These are phyloP conservation scores for Xylaria curta DNA, from an alignment of 495 filamentous ascomycete species.

Conservation along the genomic window DNA sequence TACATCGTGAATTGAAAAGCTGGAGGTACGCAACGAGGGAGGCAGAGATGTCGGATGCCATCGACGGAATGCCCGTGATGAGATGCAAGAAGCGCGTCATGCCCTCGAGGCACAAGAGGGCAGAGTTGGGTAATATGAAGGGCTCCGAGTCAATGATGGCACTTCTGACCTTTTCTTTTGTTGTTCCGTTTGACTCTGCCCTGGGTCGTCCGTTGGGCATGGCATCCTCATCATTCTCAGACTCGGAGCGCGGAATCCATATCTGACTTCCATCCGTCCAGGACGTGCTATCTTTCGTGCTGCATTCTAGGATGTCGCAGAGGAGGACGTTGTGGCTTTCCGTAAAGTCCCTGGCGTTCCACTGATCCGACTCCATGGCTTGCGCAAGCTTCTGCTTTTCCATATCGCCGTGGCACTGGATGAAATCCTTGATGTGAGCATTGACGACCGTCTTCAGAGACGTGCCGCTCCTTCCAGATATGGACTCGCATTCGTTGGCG, in stretches of 20 bases:
- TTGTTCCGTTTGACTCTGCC: constrained; percentile 56
- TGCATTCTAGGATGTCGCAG: constrained; percentile 72
- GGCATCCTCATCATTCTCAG: constrained; percentile 39
- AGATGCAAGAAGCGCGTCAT: constrained; percentile 84
- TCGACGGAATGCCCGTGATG: constrained; percentile 81
- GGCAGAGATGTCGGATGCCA: constrained; percentile 81
- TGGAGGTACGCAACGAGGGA: constrained; percentile 71
- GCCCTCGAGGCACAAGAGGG: constrained; percentile 76
- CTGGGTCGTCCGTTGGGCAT: constrained; percentile 39
- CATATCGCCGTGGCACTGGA: constrained; percentile 73
- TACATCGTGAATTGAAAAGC: constrained; percentile 92
- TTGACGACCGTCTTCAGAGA: constrained; percentile 88
- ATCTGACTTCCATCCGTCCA: constrained; percentile 78
- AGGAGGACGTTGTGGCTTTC: constrained; percentile 69
- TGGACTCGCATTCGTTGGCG: constrained; percentile 95
- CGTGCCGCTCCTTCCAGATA: constrained; percentile 85
- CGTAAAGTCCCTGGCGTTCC: constrained; percentile 87
- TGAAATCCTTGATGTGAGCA: constrained; percentile 89
- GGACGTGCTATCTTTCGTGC: constrained; percentile 76
- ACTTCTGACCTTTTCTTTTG: constrained; percentile 70
- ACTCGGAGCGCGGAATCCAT: constrained; percentile 63
- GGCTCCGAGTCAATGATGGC: constrained; percentile 84
- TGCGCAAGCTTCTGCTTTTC: constrained; percentile 82
- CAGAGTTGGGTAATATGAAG: constrained; percentile 85
- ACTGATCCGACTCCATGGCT: constrained; percentile 87